Conservation (phyloP, 2,329 filamentous ascomycete species). For the Huntiella bhutanensis region DNA sequence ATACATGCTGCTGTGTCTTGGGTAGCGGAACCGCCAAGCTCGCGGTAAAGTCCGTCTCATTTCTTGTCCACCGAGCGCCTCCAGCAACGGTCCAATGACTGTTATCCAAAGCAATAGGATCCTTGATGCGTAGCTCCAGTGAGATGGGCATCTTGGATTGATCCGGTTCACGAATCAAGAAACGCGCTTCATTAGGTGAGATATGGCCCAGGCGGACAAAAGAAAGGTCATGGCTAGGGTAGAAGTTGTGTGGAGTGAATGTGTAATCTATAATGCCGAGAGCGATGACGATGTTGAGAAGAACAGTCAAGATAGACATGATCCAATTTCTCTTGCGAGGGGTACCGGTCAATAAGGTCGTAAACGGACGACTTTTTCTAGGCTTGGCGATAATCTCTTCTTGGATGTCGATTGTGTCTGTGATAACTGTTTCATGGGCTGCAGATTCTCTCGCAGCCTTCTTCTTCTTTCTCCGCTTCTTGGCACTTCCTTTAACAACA, state of each 20-base stretch:
- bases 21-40: constrained; percentile 44
- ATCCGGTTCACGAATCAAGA: constrained; percentile 74
- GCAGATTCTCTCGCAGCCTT: not conserved
- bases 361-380: constrained; percentile 36
- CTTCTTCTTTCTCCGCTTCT: not conserved
- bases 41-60: constrained; percentile 68
- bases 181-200: constrained; percentile 56
- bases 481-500: not conserved
- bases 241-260: constrained; percentile 49
- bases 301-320: constrained; percentile 47
- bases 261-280: constrained; percentile 59
- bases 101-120: constrained; percentile 32
- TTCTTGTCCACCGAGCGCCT: constrained; percentile 43
- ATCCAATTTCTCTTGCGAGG: constrained; percentile 53
- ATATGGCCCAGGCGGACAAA: constrained; percentile 81
- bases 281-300: constrained; percentile 53
- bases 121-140: constrained; percentile 43
- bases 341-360: constrained; percentile 54
- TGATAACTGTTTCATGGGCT: not conserved
- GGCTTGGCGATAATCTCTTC: constrained; percentile 20
- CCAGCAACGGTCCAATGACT: constrained; percentile 49
- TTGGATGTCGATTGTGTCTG: constrained; percentile 26
- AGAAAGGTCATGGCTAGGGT: constrained; percentile 56
- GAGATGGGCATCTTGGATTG: constrained; percentile 54
- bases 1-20: constrained; percentile 51